These are phyloP conservation scores for Acanthamoeba culbertsoni DNA, from an alignment of 208 protist genomes.

Conservation along the genomic window DNA sequence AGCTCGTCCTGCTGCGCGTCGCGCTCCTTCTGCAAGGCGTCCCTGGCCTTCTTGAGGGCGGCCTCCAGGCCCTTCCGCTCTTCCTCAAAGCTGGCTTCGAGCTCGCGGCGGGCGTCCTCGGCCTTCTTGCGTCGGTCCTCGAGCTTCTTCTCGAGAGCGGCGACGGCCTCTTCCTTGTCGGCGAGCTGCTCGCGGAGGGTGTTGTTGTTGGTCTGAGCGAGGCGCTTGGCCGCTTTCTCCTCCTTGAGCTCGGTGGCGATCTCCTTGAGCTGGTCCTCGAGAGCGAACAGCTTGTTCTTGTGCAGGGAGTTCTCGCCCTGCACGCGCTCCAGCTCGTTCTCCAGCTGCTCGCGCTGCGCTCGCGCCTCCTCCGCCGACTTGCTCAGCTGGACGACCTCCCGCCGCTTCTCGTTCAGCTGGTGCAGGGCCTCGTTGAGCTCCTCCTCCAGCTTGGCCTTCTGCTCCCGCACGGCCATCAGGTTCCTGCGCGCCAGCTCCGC, in stretches of 20 bases:
- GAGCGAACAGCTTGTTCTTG: slow-evolving; percentile 6
- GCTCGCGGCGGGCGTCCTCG: not conserved
- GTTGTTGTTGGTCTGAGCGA: slow-evolving; percentile 58
- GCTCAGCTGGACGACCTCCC: not conserved
- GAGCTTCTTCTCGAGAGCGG: slow-evolving; percentile 9
- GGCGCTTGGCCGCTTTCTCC: not conserved
- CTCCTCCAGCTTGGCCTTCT: slow-evolving; percentile 49
- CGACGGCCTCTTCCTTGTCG: not conserved
- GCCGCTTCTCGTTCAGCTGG: not conserved
- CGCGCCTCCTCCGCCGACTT: not conserved
- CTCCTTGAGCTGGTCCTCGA: slow-evolving; percentile 31
- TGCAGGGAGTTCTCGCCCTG: not conserved
- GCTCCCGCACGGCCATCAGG: slow-evolving; percentile 28
- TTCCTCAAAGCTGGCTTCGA: slow-evolving; percentile 18
- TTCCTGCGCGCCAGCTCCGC: slow-evolving; percentile 31
- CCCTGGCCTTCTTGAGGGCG: slow-evolving; percentile 13
- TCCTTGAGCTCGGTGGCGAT: not conserved
- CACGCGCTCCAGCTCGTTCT: slow-evolving; percentile 29
- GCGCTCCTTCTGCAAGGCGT: not conserved
- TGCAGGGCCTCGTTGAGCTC: slow-evolving; percentile 55
- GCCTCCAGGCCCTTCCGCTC: not conserved
- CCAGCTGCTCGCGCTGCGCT: not conserved
- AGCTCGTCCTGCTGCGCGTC: not conserved
- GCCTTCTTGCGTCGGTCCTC: not conserved
- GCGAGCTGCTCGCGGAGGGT: slow-evolving; percentile 20